Conservation (phyloP, 2,329 filamentous ascomycete genomes). For the Exophiala dermatitidis region DNA sequence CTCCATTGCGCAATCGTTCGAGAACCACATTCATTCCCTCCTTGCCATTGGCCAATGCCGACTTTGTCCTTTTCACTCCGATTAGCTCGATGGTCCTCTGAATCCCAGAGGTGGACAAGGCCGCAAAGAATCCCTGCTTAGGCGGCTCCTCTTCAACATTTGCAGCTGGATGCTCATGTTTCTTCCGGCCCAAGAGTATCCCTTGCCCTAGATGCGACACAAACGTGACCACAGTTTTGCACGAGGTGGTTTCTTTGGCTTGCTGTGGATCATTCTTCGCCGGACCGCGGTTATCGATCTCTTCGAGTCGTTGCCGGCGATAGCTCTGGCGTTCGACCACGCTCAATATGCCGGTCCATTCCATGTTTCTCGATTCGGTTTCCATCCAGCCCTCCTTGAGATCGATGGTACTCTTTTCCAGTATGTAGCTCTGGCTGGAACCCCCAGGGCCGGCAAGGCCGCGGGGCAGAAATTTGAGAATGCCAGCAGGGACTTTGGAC, state of each 20-base stretch:
- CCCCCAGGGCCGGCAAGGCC: slow-evolving; percentile 52
- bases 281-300: background rate
- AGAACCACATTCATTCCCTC: slow-evolving; percentile 62
- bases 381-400: slow-evolving; percentile 59
- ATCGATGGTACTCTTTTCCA: slow-evolving; percentile 57
- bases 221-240: slow-evolving; percentile 56
- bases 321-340: slow-evolving; percentile 57
- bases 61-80: slow-evolving; percentile 53
- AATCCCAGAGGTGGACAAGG: slow-evolving; percentile 53
- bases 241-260: slow-evolving; percentile 45
- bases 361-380: slow-evolving; percentile 57
- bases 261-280: slow-evolving; percentile 8
- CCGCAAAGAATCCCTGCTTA: slow-evolving; percentile 52
- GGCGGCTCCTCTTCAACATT: slow-evolving; percentile 45
- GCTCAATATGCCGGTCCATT: slow-evolving; percentile 58
- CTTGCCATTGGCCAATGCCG: slow-evolving; percentile 55
- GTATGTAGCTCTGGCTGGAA: slow-evolving; percentile 55
- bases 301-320: slow-evolving; percentile 36
- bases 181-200: slow-evolving; percentile 42
- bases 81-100: slow-evolving; percentile 59
- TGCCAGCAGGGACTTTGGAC: slow-evolving; percentile 54
- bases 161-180: slow-evolving; percentile 29
- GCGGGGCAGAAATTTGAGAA: slow-evolving; percentile 55
- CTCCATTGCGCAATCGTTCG: slow-evolving; percentile 56
- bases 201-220: slow-evolving; percentile 55